Evolutionary conservation across 2,329 filamentous ascomycete genomes (phyloP), one percentile per base, ranked within the genome.

Genomic region (Parastagonospora nodorum): DNA sequence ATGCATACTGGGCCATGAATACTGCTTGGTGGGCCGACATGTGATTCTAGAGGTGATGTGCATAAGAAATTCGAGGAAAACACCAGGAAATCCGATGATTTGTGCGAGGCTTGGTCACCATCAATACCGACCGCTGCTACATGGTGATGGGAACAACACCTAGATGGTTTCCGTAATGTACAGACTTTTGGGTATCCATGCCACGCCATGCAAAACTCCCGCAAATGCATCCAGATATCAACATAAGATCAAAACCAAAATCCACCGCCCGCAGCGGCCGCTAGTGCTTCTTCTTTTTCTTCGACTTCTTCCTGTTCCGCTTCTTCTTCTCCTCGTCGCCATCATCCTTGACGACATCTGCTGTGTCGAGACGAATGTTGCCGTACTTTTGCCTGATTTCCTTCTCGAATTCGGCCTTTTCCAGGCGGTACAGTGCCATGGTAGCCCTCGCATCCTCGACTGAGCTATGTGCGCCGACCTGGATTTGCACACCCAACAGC

Each of bases 401-500:
- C 50, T 85, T 78, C 69, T 97, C 94, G 68, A 99, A 97, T 0
- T 82, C 88, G 14, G 86, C 80, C 76, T 97, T 97, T 71, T 92
- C 85, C 59, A 85, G 84, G 55, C 89, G 82, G 68, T 96, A 97
- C 36, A 99, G 77, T 48, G 93, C 77, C 92, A 99, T 97, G 0
- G 92, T 88, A 5, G 90, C 91, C 60, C 91, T 81, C 1, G 94
- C 94, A 78, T 99, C 94, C 64, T 87, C 84, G 47, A 87, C 77
- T 63, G 81, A 84, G 45, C 80, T 83, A 75, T 87, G 84, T 53
- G 81, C 80, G 1, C 83, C 83, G 4, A 75, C 77, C 65, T 87
- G 84, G 27, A 87, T 86, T 50, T 81, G 79, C 47, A 85, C 64
- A 0, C 84, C 84, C 31, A 87, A 62, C 48, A 85, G 73, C 58